Percentiles rank a stretch among this genome's conserved stretches.
phyloP scores from a whole-genome alignment of 208 protist genomes.

The Crithidia fasciculata region DNA sequence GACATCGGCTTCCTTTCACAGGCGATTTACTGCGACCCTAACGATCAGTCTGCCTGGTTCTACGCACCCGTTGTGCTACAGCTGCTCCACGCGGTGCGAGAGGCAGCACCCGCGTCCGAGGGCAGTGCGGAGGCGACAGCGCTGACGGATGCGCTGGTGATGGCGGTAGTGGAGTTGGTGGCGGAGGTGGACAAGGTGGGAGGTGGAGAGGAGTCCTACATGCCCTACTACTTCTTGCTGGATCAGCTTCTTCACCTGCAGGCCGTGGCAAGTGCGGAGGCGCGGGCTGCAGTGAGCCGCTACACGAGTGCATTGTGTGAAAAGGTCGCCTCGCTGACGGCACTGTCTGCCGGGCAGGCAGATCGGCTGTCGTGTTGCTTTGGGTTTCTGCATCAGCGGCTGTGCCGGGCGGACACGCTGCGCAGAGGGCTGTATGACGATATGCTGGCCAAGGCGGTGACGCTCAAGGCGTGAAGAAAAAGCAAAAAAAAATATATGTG shows the following conservation, averaged over 20 bases:
- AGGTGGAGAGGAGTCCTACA: constrained; percentile 48
- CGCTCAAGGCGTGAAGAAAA: background rate
- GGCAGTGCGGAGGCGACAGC: constrained; percentile 18
- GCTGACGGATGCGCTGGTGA: constrained; percentile 41
- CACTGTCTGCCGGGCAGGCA: background rate
- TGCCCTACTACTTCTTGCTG: constrained; percentile 66
- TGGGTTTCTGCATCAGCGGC: constrained; percentile 28
- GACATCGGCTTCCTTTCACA: constrained; percentile 66
- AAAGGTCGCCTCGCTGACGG: constrained; percentile 16
- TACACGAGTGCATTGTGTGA: constrained; percentile 4
- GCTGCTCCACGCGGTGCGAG: constrained; percentile 17
- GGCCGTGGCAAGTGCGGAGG: background rate
- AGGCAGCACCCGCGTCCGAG: background rate
- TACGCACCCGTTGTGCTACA: constrained; percentile 72
- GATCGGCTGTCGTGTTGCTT: constrained; percentile 4
- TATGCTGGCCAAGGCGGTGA: constrained; percentile 15
- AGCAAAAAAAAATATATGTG: background rate
- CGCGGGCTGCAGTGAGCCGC: background rate
- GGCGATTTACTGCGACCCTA: constrained; percentile 89
- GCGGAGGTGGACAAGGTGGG: constrained; percentile 50
- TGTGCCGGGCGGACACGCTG: constrained; percentile 37
- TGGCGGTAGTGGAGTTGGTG: constrained; percentile 52
- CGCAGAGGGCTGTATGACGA: constrained; percentile 45
- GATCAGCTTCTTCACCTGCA: constrained; percentile 34
- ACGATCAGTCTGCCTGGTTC: constrained; percentile 89